Base-by-base conservation (phyloP, 768 basidiomycete genomes). In the Pleurotus sapidus region DNA sequence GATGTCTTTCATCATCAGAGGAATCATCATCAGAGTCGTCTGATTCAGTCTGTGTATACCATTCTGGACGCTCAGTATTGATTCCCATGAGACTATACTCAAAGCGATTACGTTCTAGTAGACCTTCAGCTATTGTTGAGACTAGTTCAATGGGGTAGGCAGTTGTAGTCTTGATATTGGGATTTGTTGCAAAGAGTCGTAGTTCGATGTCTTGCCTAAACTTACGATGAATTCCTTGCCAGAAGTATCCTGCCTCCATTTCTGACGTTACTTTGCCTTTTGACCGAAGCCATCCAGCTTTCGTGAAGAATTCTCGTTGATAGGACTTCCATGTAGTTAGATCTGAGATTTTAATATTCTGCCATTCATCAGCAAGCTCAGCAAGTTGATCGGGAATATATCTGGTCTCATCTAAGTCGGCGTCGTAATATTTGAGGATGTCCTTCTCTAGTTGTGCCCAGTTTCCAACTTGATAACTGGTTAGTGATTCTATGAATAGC, bases 301-400 rank as follows among this genome's bases (percentile, higher is more conserved):
- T 61, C 3, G 39, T 45, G 0, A 58, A 18, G 24, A 63, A 63
- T 1, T 58, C 42, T 12, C 53, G 1, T 1, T 43, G 34, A 51
- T 60, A 63, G 18, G 40, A 48, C n/a, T 49, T 55, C 56, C 59
- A 63, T 0, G 20, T 18, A 2, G 43, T 24, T 14, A 63, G 30
- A 25, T 20, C 45, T 14, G 3, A 5, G 18, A 63, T 61, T 5
- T 27, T 23, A 8, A 46, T 11, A 14, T 55, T 9, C 4, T 39
- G 11, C 23, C 23, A 42, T 46, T 46, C 20, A 1, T 20, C 9
- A 1, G 20, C 18, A 2, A 46, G 20, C 9, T 12, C 20, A 15
- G 20, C 9, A 12, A 46, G 20, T 2, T 46, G 15, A 46, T 18
- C 9, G 20, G 20, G 9, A 20, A 46, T 20, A 3, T 15, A 55